phyloP scores from a whole-genome alignment of 73 alveolate species.

The Symbiodinium natans region DNA sequence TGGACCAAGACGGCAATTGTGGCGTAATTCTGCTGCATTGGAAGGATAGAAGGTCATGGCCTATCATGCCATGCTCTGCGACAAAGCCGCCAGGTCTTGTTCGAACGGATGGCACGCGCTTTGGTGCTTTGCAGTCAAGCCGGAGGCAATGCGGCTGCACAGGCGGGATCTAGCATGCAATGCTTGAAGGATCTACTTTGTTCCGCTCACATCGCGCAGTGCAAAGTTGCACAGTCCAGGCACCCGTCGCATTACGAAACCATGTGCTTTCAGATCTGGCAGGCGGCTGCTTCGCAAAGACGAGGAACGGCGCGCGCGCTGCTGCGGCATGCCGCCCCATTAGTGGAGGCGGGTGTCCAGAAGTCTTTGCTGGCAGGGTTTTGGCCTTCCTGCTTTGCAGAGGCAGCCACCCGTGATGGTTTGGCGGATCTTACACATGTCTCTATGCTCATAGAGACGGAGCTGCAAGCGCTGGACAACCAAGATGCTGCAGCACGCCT shows the following conservation, averaged over 20 bases:
- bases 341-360: conserved; percentile 57
- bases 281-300: not conserved
- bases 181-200: too few relatives aligned
- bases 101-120: conserved; percentile 92
- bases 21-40: conserved; percentile 3
- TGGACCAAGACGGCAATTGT: conserved; percentile 87
- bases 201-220: too few relatives aligned
- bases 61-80: not conserved
- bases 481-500: conserved; percentile 87
- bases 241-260: too few relatives aligned
- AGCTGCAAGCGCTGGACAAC: conserved; percentile 66
- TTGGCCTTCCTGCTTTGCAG: not conserved
- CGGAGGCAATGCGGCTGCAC: conserved; percentile 18
- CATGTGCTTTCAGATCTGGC: not conserved
- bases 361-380: too few relatives aligned
- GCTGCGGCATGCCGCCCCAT: conserved; percentile 70
- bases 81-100: not conserved
- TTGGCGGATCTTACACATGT: conserved; percentile 67
- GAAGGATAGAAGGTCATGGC: not conserved
- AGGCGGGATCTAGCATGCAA: not conserved
- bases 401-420: conserved; percentile 38
- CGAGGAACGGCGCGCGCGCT: conserved; percentile 49
- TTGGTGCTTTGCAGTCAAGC: conserved; percentile 61
- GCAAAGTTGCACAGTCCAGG: too few relatives aligned
- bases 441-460: conserved; percentile 81